These are phyloP conservation scores for Mycena sanguinolenta DNA, from an alignment of 768 basidiomycete species.

Conservation along the genomic window DNA sequence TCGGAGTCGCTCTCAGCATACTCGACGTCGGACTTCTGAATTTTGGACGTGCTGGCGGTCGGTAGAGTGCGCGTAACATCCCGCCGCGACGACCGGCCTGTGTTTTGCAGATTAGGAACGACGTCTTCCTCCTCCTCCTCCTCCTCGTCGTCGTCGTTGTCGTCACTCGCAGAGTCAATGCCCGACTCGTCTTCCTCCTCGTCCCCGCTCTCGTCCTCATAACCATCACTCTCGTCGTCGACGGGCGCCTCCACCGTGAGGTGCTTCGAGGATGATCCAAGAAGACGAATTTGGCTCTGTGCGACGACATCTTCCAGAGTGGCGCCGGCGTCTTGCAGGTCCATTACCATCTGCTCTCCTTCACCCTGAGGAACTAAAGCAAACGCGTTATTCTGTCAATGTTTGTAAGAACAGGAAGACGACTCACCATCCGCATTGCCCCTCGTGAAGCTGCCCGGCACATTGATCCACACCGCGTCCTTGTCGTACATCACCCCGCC, in stretches of 20 bases:
- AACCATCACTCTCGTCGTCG: conserved; percentile 48
- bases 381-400: conserved; percentile 9
- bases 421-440: conserved; percentile 77
- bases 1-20: conserved; percentile 90
- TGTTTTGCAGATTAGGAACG: conserved; percentile 50
- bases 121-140: too few species aligned
- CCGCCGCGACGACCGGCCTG: conserved; percentile 66
- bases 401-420: neutral
- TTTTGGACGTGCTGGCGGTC: conserved; percentile 45
- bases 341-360: conserved; percentile 98
- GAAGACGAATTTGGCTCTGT: conserved; percentile 84
- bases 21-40: conserved; percentile 60
- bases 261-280: conserved; percentile 83
- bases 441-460: conserved; percentile 92
- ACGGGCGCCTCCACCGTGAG: conserved; percentile 64
- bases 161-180: conserved; percentile 41
- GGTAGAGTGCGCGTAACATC: conserved; percentile 58
- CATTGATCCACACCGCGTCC: conserved; percentile 98
- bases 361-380: conserved; percentile 86
- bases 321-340: conserved; percentile 85
- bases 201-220: too few species aligned
- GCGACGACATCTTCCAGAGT: conserved; percentile 90
- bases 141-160: conserved; percentile 50
- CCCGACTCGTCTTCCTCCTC: conserved; percentile 49
- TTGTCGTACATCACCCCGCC: conserved; percentile 98